Percentiles rank a stretch among this genome's conserved stretches.
Evolutionary conservation across 2,329 filamentous ascomycete genomes (phyloP).

Genomic region (Amauroascus verrucosus): DNA sequence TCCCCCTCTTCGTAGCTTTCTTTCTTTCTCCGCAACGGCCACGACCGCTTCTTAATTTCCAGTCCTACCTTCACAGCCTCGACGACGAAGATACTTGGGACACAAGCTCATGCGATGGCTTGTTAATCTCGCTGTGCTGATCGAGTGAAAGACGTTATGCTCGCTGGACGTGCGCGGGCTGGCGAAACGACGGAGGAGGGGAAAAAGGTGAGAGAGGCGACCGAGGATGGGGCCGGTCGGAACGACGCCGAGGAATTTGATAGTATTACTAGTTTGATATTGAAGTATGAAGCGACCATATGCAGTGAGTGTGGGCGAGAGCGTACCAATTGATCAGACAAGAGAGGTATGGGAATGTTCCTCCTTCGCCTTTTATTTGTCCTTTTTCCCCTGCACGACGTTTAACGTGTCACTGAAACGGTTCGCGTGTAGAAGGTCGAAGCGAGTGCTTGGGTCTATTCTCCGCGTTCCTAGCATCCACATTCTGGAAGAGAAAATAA

Average conservation of each 20-base stretch:
- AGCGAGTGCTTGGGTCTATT: not conserved
- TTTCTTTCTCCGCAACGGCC: too few species aligned
- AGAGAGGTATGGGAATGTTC: constrained; percentile 5
- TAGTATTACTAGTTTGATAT: constrained; percentile 6
- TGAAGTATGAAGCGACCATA: constrained; percentile 13
- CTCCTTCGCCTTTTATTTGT: not conserved
- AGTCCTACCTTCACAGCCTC: too few species aligned
- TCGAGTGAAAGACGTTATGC: too few species aligned
- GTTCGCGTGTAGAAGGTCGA: constrained; percentile 7
- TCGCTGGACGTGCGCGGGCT: not conserved
- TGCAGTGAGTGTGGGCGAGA: constrained; percentile 1
- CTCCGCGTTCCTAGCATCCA: not conserved
- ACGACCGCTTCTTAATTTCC: too few species aligned
- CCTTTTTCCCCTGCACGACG: not conserved
- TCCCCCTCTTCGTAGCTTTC: too few species aligned
- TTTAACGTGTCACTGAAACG: not conserved
- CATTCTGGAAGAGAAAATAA: too few species aligned
- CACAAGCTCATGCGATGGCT: not conserved
- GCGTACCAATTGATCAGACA: constrained; percentile 9
- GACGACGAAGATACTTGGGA: not conserved
- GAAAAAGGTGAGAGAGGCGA: not conserved
- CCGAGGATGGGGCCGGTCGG: not conserved
- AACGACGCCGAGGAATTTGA: not conserved
- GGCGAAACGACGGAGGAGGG: not conserved
- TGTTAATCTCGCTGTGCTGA: too few species aligned